Base-by-base conservation (phyloP, 169 alveolate genomes). In the Cryptosporidium xiaoi region DNA sequence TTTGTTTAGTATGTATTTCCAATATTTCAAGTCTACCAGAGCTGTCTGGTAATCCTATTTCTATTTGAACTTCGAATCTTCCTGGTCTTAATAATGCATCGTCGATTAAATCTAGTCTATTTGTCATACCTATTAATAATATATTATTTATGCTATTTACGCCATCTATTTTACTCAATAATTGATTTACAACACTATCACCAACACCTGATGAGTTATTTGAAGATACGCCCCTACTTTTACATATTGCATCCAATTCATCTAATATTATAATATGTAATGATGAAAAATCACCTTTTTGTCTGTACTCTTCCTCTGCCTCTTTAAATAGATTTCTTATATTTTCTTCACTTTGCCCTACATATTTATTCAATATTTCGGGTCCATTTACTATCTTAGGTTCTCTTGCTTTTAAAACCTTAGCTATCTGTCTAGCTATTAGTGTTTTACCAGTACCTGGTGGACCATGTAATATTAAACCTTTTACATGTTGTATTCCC, bases 401-500 rank as follows among this genome's bases (percentile, higher is more conserved):
- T 69, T 97, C 98, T 27, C 96, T 92, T 24, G 99, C 98, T 66
- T 96, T 96, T 34, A 98, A 91, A 20, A 97, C 98, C 83, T 96
- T 95, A n/a, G 99, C 99, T 48, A 98, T 94, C 84, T 97, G 97
- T 82, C 99, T 93, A 31, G 99, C 99, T n/a, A 99, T 98, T 69
- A 98, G 93, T 0, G 99, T 99, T 93, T 99, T 99, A 24, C 99
- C 99, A 8, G 99, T 98, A 29, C 99, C 99, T 1, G 99, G 99
- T 2, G 99, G 99, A 1, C 99, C 99, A 91, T 96, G 96, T 51
- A 99, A 93, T 65, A 99, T 92, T 93, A 98, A 34, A 62, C 98
- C 99, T 64, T 97, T 97, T 16, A 98, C 99, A 87, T 99, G 99
- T 60, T 97, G 95, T 51, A 99, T 96, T 58, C 99, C 99, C 91